Conservation (phyloP, 225 moss, liverwort and hornwort genomes). For the Straminergon stramineum region DNA sequence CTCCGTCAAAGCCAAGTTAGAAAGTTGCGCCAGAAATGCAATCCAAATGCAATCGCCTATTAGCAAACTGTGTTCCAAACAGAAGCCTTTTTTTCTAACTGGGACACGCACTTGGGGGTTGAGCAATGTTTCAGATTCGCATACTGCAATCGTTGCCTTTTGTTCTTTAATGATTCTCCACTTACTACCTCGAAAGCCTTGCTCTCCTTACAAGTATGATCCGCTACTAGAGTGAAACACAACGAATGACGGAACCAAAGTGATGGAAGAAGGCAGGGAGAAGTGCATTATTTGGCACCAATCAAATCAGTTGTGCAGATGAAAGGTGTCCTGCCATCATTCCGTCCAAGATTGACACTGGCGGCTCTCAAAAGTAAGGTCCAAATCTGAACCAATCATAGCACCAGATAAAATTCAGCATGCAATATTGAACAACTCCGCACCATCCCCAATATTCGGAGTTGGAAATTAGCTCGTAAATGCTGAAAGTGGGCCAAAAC, state of each 20-base stretch:
- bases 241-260: not conserved
- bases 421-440: not conserved
- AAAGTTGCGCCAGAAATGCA: not conserved
- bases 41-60: too few relatives aligned
- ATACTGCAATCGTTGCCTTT: not conserved
- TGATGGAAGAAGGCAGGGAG: not conserved
- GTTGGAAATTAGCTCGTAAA: not conserved
- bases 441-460: not conserved
- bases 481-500: not conserved
- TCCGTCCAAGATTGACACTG: not conserved
- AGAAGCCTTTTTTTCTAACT: not conserved
- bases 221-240: not conserved
- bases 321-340: not conserved
- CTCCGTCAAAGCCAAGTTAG: not conserved
- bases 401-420: not conserved
- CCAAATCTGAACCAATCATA: not conserved
- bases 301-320: not conserved
- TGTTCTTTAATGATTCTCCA: not conserved
- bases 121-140: not conserved
- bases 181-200: not conserved
- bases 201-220: not conserved
- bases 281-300: not conserved
- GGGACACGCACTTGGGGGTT: not conserved
- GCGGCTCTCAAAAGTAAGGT: not conserved
- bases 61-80: not conserved